phyloP scores from a whole-genome alignment of 768 basidiomycete species.

The Lentinula sp. region DNA sequence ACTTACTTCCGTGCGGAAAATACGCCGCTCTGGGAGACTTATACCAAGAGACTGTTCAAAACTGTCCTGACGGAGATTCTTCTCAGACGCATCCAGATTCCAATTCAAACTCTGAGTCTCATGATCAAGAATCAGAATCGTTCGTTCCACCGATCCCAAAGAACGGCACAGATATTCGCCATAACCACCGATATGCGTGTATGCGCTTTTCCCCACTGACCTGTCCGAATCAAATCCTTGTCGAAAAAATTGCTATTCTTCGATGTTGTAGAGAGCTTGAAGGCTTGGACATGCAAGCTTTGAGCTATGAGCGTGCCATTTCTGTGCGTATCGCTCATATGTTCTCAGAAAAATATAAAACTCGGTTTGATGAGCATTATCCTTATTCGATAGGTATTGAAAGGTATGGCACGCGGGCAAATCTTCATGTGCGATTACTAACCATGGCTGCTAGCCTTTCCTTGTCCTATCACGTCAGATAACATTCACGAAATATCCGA shows the following conservation, averaged over 20 bases:
- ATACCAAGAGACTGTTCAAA: constrained; percentile 35
- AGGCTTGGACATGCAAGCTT: constrained; percentile 57
- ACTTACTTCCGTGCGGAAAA: constrained; percentile 40
- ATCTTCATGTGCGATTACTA: neutral
- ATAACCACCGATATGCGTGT: constrained; percentile 48
- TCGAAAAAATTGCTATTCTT: constrained; percentile 52
- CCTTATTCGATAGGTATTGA: constrained; percentile 29
- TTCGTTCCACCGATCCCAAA: neutral
- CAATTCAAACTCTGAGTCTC: neutral
- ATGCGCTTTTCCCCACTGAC: constrained; percentile 57
- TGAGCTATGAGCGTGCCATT: constrained; percentile 70
- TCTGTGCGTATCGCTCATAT: constrained; percentile 37
- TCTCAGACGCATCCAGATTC: neutral
- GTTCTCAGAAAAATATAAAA: neutral
- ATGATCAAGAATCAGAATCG: neutral
- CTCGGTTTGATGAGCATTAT: neutral
- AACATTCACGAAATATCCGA: constrained; percentile 31
- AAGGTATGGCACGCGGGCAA: constrained; percentile 26
- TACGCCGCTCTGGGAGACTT: constrained; percentile 55
- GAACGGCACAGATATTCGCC: constrained; percentile 8
- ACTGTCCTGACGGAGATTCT: constrained; percentile 34
- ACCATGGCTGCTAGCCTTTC: constrained; percentile 37
- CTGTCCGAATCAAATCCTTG: constrained; percentile 64
- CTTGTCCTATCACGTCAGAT: constrained; percentile 30
- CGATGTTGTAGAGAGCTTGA: constrained; percentile 56